A percentile compares a stretch with the other conserved stretches of the same genome.
These are phyloP conservation scores for Paspalum vaginatum DNA, from an alignment of 176 grass and related monocot species.

Conservation along the genomic window DNA sequence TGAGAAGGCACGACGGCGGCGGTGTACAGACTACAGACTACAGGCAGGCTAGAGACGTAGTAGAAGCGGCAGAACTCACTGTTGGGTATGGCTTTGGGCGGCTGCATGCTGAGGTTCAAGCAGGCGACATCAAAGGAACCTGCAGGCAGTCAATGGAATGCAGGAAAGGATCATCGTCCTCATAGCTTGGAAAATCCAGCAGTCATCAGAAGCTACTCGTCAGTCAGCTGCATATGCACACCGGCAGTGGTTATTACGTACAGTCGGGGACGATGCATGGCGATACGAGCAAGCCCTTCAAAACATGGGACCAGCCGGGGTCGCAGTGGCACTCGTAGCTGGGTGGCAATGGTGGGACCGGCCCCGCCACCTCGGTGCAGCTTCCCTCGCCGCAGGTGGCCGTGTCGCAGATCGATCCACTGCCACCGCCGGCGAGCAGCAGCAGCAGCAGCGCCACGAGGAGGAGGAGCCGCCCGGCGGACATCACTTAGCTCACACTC, in stretches of 20 bases:
- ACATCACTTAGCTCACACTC: too few species aligned
- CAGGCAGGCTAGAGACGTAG: too few species aligned
- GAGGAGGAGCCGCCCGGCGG: not conserved
- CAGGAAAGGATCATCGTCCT: too few species aligned
- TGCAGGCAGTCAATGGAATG: too few species aligned
- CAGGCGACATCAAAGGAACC: too few species aligned
- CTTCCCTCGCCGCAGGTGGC: slow-evolving; percentile 30
- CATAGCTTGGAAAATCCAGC: too few species aligned
- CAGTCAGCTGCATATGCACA: too few species aligned
- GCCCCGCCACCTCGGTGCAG: slow-evolving; percentile 21
- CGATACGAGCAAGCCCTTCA: fast-evolving
- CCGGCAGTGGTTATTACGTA: not conserved
- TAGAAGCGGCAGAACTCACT: not conserved
- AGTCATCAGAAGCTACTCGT: too few species aligned
- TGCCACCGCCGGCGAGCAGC: not conserved
- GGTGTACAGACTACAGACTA: too few species aligned
- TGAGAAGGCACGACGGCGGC: too few species aligned
- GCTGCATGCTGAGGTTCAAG: too few species aligned
- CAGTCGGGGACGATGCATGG: slow-evolving; percentile 42
- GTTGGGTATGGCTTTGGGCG: too few species aligned
- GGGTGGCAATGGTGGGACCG: not conserved
- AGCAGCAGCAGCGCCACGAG: slow-evolving; percentile 22
- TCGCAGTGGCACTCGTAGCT: slow-evolving; percentile 36
- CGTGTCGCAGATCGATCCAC: slow-evolving; percentile 2
- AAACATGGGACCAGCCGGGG: slow-evolving; percentile 21